Evolutionary conservation across 805 yeast genomes (phyloP).

Genomic region (Pichia manshurica): DNA sequence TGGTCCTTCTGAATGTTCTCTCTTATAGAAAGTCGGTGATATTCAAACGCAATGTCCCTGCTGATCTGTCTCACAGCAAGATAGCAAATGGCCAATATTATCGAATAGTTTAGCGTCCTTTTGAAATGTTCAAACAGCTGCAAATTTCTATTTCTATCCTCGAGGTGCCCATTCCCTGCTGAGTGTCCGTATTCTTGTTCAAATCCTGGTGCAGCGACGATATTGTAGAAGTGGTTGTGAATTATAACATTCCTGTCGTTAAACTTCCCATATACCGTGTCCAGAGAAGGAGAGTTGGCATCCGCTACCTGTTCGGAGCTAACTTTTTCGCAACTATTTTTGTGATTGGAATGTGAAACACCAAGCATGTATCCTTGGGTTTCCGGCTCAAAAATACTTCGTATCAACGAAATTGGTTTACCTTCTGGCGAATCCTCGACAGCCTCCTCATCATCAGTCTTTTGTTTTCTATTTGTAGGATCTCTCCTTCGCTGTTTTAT

Average conservation of each 20-base stretch:
- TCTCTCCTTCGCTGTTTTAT: not conserved
- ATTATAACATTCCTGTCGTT: conserved; percentile 6
- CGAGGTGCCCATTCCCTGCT: too few relatives aligned
- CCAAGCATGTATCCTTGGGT: conserved; percentile 13
- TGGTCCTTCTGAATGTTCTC: conserved; percentile 45
- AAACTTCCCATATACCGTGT: not conserved
- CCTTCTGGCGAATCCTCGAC: not conserved
- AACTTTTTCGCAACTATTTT: not conserved
- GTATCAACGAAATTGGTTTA: conserved; percentile 2
- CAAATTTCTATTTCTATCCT: not conserved
- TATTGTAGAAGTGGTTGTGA: conserved; percentile 15
- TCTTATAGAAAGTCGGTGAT: conserved; percentile 43
- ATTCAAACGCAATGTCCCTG: conserved; percentile 46
- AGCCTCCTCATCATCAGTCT: not conserved
- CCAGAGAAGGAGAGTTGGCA: not conserved
- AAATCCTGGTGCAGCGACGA: not conserved
- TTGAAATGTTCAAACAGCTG: not conserved
- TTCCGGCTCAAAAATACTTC: conserved; percentile 12
- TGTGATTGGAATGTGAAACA: not conserved
- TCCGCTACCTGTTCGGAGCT: not conserved
- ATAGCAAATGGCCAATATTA: conserved; percentile 3
- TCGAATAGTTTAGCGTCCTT: conserved; percentile 10
- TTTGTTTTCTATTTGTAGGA: not conserved
- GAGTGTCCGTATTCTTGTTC: too few relatives aligned
- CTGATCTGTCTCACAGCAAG: conserved; percentile 35